These are phyloP conservation scores for Crucibulum laeve DNA, from an alignment of 768 basidiomycete genomes.

Conservation along the genomic window DNA sequence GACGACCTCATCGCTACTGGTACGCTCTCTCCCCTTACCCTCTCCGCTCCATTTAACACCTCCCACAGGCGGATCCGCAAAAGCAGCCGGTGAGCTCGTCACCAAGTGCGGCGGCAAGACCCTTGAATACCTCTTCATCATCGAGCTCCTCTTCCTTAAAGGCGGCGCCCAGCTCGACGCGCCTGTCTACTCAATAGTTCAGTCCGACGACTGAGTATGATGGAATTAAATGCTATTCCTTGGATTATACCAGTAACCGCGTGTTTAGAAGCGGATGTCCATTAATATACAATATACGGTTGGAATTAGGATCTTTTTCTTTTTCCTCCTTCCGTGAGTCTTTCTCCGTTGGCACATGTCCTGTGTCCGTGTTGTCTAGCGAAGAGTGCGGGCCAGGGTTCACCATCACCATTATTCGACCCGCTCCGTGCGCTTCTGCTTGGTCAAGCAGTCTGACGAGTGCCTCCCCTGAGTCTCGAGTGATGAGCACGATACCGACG, in stretches of 20 bases:
- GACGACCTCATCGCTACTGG: conserved; percentile 98
- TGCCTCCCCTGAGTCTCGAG: conserved; percentile 44
- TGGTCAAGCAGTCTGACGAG: conserved; percentile 53
- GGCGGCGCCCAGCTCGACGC: conserved; percentile 78
- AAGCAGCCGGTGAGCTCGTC: conserved; percentile 88
- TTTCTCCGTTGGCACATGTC: conserved; percentile 14
- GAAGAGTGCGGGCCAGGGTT: conserved; percentile 30
- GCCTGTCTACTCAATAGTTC: conserved; percentile 84
- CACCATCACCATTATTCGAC: conserved; percentile 49
- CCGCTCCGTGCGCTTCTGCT: conserved; percentile 39
- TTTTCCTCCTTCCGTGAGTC: conserved; percentile 18
- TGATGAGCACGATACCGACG: conserved; percentile 56
- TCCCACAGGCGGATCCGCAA: conserved; percentile 83
- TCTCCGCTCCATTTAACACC: conserved; percentile 1
- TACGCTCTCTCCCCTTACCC: conserved; percentile 21
- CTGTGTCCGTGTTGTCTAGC: conserved; percentile 19
- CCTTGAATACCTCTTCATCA: conserved; percentile 92
- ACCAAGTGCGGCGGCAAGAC: conserved; percentile 78
- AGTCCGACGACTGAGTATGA: conserved; percentile 55
- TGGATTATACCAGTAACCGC: conserved; percentile 54
- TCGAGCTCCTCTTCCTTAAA: conserved; percentile 75
- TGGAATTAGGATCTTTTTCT: conserved; percentile 27
- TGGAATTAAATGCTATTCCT: conserved; percentile 7
- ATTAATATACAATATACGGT: conserved; percentile 69
- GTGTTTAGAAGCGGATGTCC: conserved; percentile 76